Percentiles rank a stretch among this genome's conserved stretches.
Evolutionary conservation across 306 rosid genomes (phyloP).

Genomic region (Trichosanthes truncata): DNA sequence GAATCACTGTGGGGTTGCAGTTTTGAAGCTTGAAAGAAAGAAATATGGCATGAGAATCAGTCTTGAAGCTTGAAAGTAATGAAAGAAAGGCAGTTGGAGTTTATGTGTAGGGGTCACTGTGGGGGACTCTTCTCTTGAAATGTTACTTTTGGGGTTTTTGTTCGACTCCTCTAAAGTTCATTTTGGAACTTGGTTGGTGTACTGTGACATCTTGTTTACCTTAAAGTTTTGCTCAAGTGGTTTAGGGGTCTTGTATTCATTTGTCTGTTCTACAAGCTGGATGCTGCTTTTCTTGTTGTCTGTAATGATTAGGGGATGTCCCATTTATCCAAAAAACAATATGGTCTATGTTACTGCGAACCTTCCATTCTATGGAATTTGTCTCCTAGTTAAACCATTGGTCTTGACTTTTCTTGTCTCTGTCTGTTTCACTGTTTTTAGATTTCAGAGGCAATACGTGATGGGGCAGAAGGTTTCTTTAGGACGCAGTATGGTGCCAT

Average conservation of each 20-base stretch:
- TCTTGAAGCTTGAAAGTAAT: too few relatives aligned
- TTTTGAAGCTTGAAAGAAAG: too few relatives aligned
- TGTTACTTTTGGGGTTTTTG: neutral
- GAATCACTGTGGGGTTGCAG: too few relatives aligned
- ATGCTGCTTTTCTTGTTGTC: too few relatives aligned
- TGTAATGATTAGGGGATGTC: neutral
- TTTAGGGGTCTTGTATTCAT: too few relatives aligned
- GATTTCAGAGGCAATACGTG: conserved; percentile 99
- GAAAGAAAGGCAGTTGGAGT: neutral
- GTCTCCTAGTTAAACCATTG: conserved; percentile 7
- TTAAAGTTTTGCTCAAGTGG: too few relatives aligned
- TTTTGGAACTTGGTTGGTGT: neutral
- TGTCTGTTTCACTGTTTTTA: conserved; percentile 24
- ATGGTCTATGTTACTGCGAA: neutral
- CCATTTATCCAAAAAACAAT: neutral
- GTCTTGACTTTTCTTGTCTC: conserved; percentile 18
- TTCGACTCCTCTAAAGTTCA: neutral
- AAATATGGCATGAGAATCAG: too few relatives aligned
- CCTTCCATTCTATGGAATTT: conserved; percentile 16
- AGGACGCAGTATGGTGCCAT: conserved; percentile 94
- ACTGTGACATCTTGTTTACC: too few relatives aligned
- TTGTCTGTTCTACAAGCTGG: too few relatives aligned
- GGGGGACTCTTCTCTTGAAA: neutral
- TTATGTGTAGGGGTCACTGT: neutral
- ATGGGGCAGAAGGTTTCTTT: conserved; percentile 98